Evolutionary conservation across 2,329 filamentous ascomycete species (phyloP), one percentile per base, ranked within the genome.

Genomic region (Trichoderma sp.): DNA sequence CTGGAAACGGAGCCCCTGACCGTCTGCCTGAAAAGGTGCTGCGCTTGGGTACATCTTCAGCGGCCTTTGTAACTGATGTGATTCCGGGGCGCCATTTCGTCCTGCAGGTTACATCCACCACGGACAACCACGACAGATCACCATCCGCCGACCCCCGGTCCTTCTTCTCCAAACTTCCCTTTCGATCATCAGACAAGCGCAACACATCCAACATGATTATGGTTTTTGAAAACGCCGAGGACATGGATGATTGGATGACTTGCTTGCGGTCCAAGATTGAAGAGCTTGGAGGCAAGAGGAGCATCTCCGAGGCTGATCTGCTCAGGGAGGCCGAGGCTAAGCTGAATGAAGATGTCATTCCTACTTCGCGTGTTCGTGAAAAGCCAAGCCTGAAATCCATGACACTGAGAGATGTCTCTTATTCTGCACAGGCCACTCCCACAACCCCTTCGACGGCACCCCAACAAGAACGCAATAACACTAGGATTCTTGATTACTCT

Each of bases 61-160:
- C 91, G 13, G 92, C 91, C 5, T 95, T 93, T 77, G 92, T 90
- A 1, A 93, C 89, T 72, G 92, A 96, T 76, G 83, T 91, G 16
- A 93, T 95, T 67, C 91, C 91, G 3, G 92, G 92, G 6, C 88
- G 88, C 70, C 91, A 94, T 74, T 94, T 91, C 88, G 92, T 95
- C 6, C 78, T 95, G 16, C 91, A 93, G 73, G 87, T 95, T 26
- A 90, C 89, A 3, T 90, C 92, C 43, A 81, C 84, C 10, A 87
- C 89, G 68, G 88, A 89, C 60, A 79, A 85, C 2, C 86, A 91
- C 2, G 86, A 91, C 39, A 87, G 87, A 32, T 80, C 78, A 1
- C 75, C 84, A 16, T 74, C 82, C 3, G 74, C 82, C 3, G 85
- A 87, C 46, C 81, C 86, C 3, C 86, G 86, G 60, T 91, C 90